These are phyloP conservation scores for Ottelia alismoides DNA, from an alignment of 106 monocot species.

Conservation along the genomic window DNA sequence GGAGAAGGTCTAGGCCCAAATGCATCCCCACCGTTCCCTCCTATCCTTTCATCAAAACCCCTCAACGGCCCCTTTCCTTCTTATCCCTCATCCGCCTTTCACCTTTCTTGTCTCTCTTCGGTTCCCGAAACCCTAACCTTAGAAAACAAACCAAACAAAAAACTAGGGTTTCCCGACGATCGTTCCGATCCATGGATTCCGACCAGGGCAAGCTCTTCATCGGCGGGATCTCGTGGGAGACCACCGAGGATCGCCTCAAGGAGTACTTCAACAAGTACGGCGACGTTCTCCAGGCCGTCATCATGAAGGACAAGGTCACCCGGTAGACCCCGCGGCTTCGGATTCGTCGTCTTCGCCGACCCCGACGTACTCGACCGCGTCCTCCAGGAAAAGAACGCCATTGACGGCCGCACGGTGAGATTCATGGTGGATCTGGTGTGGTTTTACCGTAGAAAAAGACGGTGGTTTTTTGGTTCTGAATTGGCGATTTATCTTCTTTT, in stretches of 20 bases:
- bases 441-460: no score
- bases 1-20: no score
- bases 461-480: no score
- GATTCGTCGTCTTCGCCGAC: constrained; percentile 65
- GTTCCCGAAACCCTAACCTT: constrained; percentile 12
- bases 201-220: constrained; percentile 78
- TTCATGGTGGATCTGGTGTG: no score
- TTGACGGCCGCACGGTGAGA: constrained; percentile 61
- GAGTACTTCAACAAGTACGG: constrained; percentile 62
- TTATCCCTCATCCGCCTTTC: no score
- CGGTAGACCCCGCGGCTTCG: constrained; percentile 58
- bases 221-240: constrained; percentile 84
- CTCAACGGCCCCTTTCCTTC: no score
- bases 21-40: no score
- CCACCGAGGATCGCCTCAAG: constrained; percentile 56
- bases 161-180: no score
- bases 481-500: no score
- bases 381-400: constrained; percentile 52
- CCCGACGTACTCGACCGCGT: constrained; percentile 50
- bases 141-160: not conserved
- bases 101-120: no score
- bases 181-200: constrained; percentile 37
- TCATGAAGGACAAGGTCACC: constrained; percentile 68
- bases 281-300: constrained; percentile 42
- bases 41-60: no score